Percentiles rank a stretch among this genome's conserved stretches.
Conservation (phyloP, 2,329 filamentous ascomycete genomes). For the Arthrobotrys entomopaga region DNA sequence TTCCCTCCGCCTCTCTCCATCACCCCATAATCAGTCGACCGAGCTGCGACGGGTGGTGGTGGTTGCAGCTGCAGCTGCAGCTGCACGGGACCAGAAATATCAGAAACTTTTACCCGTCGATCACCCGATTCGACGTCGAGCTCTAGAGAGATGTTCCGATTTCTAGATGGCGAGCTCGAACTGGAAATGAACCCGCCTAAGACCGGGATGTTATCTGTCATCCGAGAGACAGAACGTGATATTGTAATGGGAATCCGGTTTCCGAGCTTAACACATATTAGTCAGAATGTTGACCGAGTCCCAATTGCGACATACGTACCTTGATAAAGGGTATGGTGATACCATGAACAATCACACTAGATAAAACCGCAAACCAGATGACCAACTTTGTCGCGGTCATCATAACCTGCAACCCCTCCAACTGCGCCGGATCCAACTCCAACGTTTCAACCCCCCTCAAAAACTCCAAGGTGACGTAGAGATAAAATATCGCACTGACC, state of each 20-base stretch:
- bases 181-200: constrained; percentile 31
- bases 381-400: constrained; percentile 31
- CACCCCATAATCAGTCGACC: neutral
- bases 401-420: constrained; percentile 26
- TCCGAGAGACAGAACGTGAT: constrained; percentile 46
- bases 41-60: constrained; percentile 1
- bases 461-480: constrained; percentile 83
- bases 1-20: constrained; percentile 20
- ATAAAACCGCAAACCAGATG: constrained; percentile 54
- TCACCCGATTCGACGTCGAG: constrained; percentile 16
- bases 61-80: too few relatives aligned
- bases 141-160: constrained; percentile 22
- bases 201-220: constrained; percentile 42
- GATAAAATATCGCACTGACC: constrained; percentile 88
- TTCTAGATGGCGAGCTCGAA: constrained; percentile 22
- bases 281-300: too few relatives aligned
- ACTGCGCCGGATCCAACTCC: constrained; percentile 22
- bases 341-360: constrained; percentile 55
- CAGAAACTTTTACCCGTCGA: constrained; percentile 7
- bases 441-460: constrained; percentile 65
- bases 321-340: constrained; percentile 56
- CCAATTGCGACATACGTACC: constrained; percentile 4
- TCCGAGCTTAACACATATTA: constrained; percentile 27
- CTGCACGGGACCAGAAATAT: constrained; percentile 29
- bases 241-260: constrained; percentile 36